Evolutionary conservation across 2,329 filamentous ascomycete species (phyloP).

Genomic region (Cercospora citrullina): DNA sequence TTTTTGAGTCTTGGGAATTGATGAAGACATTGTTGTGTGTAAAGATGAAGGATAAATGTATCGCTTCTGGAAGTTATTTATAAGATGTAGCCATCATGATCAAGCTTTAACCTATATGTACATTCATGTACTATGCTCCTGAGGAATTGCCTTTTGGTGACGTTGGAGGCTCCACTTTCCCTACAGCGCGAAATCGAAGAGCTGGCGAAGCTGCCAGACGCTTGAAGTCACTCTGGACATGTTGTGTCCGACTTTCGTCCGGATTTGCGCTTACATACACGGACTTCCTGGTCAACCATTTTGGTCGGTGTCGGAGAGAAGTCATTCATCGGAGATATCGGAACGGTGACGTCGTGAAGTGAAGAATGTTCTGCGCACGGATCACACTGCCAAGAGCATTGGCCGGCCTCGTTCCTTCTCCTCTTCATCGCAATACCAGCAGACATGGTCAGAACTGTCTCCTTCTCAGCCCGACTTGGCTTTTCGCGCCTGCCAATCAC

Average conservation of each 20-base stretch:
- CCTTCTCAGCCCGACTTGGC: too few relatives aligned
- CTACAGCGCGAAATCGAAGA: background rate
- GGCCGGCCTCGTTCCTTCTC: background rate
- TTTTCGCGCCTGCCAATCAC: too few relatives aligned
- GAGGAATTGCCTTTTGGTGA: background rate
- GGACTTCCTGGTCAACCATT: background rate
- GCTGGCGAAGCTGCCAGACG: background rate
- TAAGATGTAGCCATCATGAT: background rate
- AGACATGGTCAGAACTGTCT: background rate
- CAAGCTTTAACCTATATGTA: background rate
- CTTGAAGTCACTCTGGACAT: background rate
- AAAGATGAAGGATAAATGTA: background rate
- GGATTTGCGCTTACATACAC: background rate
- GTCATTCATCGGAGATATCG: background rate
- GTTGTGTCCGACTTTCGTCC: background rate
- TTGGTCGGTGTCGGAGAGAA: background rate
- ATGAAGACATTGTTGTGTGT: slow-evolving; percentile 6
- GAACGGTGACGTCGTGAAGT: background rate
- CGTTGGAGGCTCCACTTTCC: background rate
- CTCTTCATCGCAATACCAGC: background rate
- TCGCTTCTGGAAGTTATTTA: background rate
- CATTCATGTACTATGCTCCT: background rate
- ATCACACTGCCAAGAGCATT: background rate
- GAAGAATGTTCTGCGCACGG: background rate
- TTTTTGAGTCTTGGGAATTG: slow-evolving; percentile 21